Evolutionary conservation across 2,329 filamentous ascomycete species (phyloP), one percentile per base, ranked within the genome.

Genomic region (Bretziella fagacearum): DNA sequence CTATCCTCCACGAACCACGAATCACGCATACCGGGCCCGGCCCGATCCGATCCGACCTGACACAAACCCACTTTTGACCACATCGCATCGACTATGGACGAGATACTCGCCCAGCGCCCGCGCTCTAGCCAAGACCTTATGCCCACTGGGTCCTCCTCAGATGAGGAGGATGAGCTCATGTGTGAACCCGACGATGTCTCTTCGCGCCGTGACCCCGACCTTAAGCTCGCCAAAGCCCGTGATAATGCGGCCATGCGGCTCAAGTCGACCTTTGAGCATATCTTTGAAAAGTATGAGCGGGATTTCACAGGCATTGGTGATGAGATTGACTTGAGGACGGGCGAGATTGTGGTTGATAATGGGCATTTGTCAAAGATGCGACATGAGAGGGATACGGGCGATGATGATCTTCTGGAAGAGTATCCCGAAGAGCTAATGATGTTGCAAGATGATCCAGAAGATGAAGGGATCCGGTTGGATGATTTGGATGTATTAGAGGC

Each of bases 291-390:
- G 60, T 95, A 93, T 59, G 78, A 72, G 46, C 78, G 71, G 53
- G 82, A 95, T 59, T 94, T 94, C 56, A 77, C 77, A 2, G 81
- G 79, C 3, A 70, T 89, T 44, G 86, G 81, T 46, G 89, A 96
- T 60, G 86, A 94, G 63, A 86, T 96, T 56, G 84, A 96, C 60
- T 67, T 94, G 48, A 67, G 69, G 43, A 89, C 83, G 0, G 86
- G 84, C 46, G 69, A 83, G 50, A 77, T 96, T 40, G 70, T 93
- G n/a, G 78, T 95, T 48, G 73, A 96, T 61, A 91, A 94, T 66
- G 89, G 91, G 0, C 91, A 96, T 63, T 60, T 95, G 45, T 60
- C 72, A 44, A 57, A 58, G 60, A 73, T 56, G 76, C 84, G 70
- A 56, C 65, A 57, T 60, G 73, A 62, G 69, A 79, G 58, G 62